These are phyloP conservation scores for Clarireedia homoeocarpa DNA, from an alignment of 2,329 filamentous ascomycete species.

Conservation along the genomic window DNA sequence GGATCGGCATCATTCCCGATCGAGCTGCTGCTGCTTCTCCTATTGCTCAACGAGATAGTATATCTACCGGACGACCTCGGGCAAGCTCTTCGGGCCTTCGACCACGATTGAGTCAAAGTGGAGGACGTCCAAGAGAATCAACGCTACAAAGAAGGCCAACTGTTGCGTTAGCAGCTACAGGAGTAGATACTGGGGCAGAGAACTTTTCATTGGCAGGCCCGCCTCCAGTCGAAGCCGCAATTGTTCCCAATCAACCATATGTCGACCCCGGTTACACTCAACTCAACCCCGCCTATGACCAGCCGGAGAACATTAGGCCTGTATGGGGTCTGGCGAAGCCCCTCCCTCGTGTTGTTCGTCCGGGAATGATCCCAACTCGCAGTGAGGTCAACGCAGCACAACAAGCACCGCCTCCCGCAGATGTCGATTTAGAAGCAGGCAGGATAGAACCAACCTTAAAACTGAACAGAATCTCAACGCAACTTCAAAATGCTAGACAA, in stretches of 20 bases:
- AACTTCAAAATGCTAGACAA: constrained; percentile 18
- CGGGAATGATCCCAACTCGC: constrained; percentile 43
- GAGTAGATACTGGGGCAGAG: constrained; percentile 4
- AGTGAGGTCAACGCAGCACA: constrained; percentile 31
- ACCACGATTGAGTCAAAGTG: background rate
- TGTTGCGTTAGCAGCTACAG: constrained; percentile 6
- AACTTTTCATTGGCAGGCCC: constrained; percentile 27
- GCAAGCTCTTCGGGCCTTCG: constrained; percentile 4
- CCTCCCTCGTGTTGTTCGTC: constrained; percentile 43
- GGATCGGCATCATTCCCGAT: constrained; percentile 4
- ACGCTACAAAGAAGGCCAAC: constrained; percentile 3
- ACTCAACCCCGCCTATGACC: constrained; percentile 47
- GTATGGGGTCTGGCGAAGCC: constrained; percentile 48
- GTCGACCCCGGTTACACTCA: constrained; percentile 46
- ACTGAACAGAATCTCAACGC: constrained; percentile 16
- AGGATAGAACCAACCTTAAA: constrained; percentile 30
- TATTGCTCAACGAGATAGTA: background rate
- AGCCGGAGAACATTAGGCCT: constrained; percentile 39
- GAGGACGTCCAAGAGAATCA: constrained; percentile 4
- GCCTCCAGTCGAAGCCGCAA: constrained; percentile 16
- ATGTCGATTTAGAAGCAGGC: constrained; percentile 36
- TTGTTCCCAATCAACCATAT: constrained; percentile 34
- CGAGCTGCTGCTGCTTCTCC: background rate
- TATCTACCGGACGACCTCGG: background rate
- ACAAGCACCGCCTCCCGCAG: constrained; percentile 26